Base-by-base conservation (phyloP, 345 rosid genomes). In the Linum usitatissimum region DNA sequence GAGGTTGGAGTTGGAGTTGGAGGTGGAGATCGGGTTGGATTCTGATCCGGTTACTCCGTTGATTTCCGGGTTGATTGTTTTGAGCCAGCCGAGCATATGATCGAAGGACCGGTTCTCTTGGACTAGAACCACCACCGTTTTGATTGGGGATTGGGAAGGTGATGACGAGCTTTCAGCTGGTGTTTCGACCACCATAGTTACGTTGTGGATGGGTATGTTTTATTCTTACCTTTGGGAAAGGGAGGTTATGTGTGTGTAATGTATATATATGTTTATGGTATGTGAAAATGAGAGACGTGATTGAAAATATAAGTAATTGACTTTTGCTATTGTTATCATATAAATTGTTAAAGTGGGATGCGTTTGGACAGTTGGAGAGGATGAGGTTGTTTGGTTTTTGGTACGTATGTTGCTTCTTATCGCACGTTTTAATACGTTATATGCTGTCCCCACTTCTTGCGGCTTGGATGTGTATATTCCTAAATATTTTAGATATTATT, bases 81-180 rank as follows among this genome's bases (percentile, higher is more conserved):
- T 91, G 70, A 86, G 77, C 97, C 97, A 88, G 14, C 97, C 97
- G 6, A 91, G 76, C 39, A 80, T 83, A 82, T 91, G 97, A 68
- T 91, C 97, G 58, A 91, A 91, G 36, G 97, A 91, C 14, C 96
- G 91, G 80, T 88, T 91, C 62, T 91, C 97, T 73, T 84, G 97
- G 55, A 88, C 90, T 49, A 91, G 73, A 31, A 91, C 83, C 13
- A 91, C 96, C 17, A 88, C 75, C 38, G 91, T 86, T 78, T 91
- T 88, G 83, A 91, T 83, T 18, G 97, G 97, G 70, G 45, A 77
- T 19, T 73, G 31, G 51, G 66, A 48, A 49, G 64, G 3, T 8
- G 66, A 9, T 45, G 55, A 57, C 60, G 66, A 55, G 63, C 30
- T 19, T 63, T 49, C n/a, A n/a, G n/a, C 2, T 9, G 67, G 38